Evolutionary conservation across 2,329 filamentous ascomycete genomes (phyloP).

Genomic region (Aspergillus sp.): DNA sequence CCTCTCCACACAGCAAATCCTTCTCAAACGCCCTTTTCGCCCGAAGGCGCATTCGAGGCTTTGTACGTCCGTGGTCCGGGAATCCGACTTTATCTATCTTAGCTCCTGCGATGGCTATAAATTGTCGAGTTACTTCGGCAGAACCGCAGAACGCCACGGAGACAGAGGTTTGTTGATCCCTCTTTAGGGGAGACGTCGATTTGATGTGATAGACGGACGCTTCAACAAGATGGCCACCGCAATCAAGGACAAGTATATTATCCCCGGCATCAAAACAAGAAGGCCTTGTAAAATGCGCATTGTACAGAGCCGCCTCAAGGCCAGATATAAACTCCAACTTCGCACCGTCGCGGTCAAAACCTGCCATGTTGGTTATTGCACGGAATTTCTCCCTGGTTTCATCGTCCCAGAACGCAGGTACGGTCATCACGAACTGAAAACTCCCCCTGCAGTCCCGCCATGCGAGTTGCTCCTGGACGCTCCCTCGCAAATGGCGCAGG

Average conservation of each 20-base stretch:
- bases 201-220: neutral
- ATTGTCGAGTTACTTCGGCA: neutral
- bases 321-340: neutral
- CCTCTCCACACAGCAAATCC: neutral
- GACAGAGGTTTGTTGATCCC: neutral
- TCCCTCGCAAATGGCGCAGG: neutral
- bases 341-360: neutral
- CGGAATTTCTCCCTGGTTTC: neutral
- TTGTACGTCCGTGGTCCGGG: neutral
- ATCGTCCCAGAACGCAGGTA: neutral
- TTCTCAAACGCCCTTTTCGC: neutral
- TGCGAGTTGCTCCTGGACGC: neutral
- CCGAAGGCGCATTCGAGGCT: neutral
- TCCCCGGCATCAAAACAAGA: neutral
- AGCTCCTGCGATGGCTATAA: neutral
- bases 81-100: neutral
- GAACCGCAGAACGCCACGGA: neutral
- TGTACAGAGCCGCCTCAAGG: neutral
- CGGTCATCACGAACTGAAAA: neutral
- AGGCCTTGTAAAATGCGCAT: neutral
- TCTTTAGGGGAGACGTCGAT: neutral
- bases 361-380: neutral
- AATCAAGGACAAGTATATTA: neutral
- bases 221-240: neutral
- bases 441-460: neutral